phyloP scores from a whole-genome alignment of 1,139 yeast species.

The Geotrichum macrosporum region DNA sequence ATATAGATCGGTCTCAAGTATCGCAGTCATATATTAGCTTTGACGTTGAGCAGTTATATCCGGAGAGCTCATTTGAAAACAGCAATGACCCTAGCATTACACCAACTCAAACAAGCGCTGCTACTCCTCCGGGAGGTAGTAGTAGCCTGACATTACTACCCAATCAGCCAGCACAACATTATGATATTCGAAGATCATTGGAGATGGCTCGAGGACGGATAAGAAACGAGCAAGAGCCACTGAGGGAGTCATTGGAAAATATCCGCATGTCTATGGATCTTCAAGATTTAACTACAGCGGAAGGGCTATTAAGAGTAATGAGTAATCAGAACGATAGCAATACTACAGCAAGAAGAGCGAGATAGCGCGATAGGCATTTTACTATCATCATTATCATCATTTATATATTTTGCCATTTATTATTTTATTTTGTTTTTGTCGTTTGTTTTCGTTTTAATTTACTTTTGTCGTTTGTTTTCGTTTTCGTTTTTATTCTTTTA shows the following conservation, averaged over 20 bases:
- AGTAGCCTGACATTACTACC: not conserved
- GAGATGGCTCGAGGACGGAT: constrained; percentile 26
- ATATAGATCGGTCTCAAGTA: not conserved
- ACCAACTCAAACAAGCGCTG: not conserved
- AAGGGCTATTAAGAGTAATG: constrained; percentile 28
- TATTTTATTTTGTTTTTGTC: too few species aligned
- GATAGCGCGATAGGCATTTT: too few species aligned
- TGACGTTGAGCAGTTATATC: constrained; percentile 11
- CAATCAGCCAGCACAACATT: not conserved
- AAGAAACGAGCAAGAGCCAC: constrained; percentile 32
- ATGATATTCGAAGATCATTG: constrained; percentile 19
- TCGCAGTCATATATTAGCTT: constrained; percentile 9
- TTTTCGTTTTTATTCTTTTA: too few species aligned
- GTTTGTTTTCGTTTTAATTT: too few species aligned
- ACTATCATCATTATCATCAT: too few species aligned
- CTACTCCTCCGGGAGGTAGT: not conserved
- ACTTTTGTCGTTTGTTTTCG: too few species aligned
- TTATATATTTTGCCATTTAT: too few species aligned
- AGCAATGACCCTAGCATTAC: not conserved
- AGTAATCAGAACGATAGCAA: constrained; percentile 2
- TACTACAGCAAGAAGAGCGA: not conserved
- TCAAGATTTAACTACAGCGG: constrained; percentile 32
- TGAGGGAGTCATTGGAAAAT: constrained; percentile 29
- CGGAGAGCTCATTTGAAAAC: constrained; percentile 3
- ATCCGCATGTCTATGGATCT: constrained; percentile 33